Evolutionary conservation across 2,329 filamentous ascomycete genomes (phyloP), one percentile per base, ranked within the genome.

Genomic region (Monilinia vaccinii-corymbosi): DNA sequence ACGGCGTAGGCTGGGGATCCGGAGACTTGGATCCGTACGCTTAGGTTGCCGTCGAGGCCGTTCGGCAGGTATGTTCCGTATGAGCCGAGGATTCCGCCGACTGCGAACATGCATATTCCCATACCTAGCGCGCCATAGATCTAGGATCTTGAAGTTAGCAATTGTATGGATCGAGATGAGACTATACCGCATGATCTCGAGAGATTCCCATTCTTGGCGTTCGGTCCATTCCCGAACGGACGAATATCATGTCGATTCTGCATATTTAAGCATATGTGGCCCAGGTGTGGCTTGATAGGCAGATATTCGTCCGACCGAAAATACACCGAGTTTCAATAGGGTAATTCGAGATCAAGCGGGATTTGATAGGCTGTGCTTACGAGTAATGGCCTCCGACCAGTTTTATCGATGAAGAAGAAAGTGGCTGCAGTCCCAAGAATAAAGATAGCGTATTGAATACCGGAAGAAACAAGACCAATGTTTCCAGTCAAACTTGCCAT

Each of bases 1-100:
- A 88, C 81, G 2, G 80, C 80, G 67, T 86, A 78, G 23, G 84
- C 81, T 14, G 81, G 76, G 0, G 75, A 62, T 21, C 80, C 82
- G 0, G 68, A 72, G 3, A 85, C 81, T 55, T 71, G 68, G 65
- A 85, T 79, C 56, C 79, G 71, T 21, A 84, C 77, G 65, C 82
- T 84, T n/a, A 70, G 63, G 61, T 81, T 67, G 51, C 74, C 75
- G 32, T 70, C 70, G 3, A 80, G 75, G 38, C 77, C 77, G 7
- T 67, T 73, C 1, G 77, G 76, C 4, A 79, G 71, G 56, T 69
- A 69, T 13, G 67, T 70, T 36, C 77, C 77, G 56, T 77, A 71
- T 5, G 69, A 68, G 10, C 74, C 71, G 21, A 80, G 68, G 32
- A 77, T 67, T 32, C 76, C 76, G 18, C 75, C 78, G 10, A 79